Base-by-base conservation (phyloP, 306 rosid genomes). In the Vigna reflexopilosa region DNA sequence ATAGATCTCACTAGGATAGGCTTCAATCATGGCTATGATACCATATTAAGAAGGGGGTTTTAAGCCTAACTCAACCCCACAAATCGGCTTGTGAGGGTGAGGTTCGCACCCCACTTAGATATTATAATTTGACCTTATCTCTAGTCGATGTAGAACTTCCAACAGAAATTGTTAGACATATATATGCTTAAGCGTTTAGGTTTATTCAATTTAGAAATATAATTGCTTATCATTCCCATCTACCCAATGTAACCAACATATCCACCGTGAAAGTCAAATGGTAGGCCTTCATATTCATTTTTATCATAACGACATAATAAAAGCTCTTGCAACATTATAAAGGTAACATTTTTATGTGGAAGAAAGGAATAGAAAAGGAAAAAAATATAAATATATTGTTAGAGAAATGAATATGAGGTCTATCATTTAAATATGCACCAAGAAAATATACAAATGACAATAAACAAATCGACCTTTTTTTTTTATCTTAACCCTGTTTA, bases 231-330 rank as follows among this genome's bases (percentile, higher is more conserved):
- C 66, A 77, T 49, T 45, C 75, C 72, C 79, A 84, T 97, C 68
- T 89, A 96, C 98, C 99, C 99, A 1, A 96, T 80, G 84, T 93
- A 96, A 86, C 99, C 99, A 80, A 96, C 82, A 86, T 86, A 96
- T 87, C 99, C 99, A 55, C 99, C 94, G 65, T 90, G 89, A 77
- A 96, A 96, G 83, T 96, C 98, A 74, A 96, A 96, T 8, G 99
- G 99, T 63, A 96, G 83, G 44, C 89, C 94, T 82, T 91, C 91
- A 65, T 81, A 91, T 77, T 96, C 98, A 64, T 82, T 69, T 82
- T 90, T 86, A 51, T 87, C 89, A 40, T 90, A 90, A 67, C 40
- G 80, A 76, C 90, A 87, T 55, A 90, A 88, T 75, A 70, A 85
- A 79, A 95, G 97, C 86, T 92, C 98, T 97, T 95, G 83, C 83